A percentile compares a stretch with the other conserved stretches of the same genome.
Conservation (phyloP, 2,329 filamentous ascomycete species). For the Apiospora kogelbergensis region DNA sequence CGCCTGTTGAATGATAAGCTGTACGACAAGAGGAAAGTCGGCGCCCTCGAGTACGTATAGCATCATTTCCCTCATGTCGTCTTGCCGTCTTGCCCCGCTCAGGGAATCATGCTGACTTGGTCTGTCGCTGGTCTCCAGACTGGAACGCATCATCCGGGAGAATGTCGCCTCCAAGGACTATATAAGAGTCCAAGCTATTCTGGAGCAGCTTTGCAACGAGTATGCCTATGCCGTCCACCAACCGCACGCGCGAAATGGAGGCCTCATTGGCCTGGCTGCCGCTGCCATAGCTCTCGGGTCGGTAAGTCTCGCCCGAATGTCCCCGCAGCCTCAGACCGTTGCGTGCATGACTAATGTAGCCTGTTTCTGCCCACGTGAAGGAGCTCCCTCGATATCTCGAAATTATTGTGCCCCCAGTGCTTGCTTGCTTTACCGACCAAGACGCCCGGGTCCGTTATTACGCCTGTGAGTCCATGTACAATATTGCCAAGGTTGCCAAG, state of each 20-base stretch:
- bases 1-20: constrained; percentile 95
- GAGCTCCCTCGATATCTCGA: constrained; percentile 90
- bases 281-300: constrained; percentile 92
- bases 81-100: neutral
- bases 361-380: constrained; percentile 43
- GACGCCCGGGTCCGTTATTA: constrained; percentile 97
- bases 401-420: constrained; percentile 91
- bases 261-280: constrained; percentile 90
- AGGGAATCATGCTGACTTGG: constrained; percentile 13
- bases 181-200: constrained; percentile 78
- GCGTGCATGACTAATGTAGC: neutral
- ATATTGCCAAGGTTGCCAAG: constrained; percentile 98
- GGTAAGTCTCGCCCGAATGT: constrained; percentile 53
- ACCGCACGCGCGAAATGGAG: constrained; percentile 93
- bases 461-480: constrained; percentile 99
- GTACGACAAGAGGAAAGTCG: constrained; percentile 96
- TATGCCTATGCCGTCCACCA: constrained; percentile 98
- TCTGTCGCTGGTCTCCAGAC: constrained; percentile 47
- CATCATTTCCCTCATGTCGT: constrained; percentile 8
- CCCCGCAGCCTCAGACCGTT: neutral
- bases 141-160: constrained; percentile 89
- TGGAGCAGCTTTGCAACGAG: constrained; percentile 95
- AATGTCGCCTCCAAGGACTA: constrained; percentile 75
- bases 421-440: constrained; percentile 97
- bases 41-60: constrained; percentile 81